Conservation (phyloP, 441 rosid species). For the Adansonia rubrostipa region DNA sequence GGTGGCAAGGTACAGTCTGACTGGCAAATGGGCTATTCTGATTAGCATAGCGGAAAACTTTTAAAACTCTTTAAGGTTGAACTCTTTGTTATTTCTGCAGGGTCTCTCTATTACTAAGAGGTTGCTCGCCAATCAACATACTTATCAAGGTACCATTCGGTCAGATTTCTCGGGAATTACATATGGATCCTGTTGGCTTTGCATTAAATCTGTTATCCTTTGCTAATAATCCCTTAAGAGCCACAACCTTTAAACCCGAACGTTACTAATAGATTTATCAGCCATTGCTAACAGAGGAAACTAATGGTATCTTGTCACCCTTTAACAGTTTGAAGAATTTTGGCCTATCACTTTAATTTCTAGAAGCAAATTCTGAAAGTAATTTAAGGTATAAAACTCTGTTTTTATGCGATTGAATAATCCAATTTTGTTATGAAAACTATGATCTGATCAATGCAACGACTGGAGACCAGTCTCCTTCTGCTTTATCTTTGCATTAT, state of each 20-base stretch:
- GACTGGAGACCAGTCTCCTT: neutral
- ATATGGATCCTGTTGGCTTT: no score
- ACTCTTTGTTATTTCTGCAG: conserved; percentile 36
- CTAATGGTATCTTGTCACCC: neutral
- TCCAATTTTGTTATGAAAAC: neutral
- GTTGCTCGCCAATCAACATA: conserved; percentile 23
- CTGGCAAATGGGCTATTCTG: neutral
- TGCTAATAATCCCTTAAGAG: neutral
- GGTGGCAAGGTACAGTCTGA: conserved; percentile 78
- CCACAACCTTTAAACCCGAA: neutral
- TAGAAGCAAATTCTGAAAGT: neutral
- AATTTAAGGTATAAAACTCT: no score
- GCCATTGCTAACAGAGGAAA: neutral
- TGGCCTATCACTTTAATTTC: neutral
- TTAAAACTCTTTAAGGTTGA: neutral
- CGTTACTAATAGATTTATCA: neutral
- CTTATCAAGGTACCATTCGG: conserved; percentile 35
- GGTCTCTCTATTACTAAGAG: conserved; percentile 59
- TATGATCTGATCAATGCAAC: neutral
- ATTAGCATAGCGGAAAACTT: neutral
- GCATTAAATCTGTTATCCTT: neutral
- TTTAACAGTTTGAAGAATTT: neutral
- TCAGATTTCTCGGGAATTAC: neutral
- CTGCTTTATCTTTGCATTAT: neutral
- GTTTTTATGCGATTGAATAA: no score